Conservation (phyloP, 2,329 filamentous ascomycete genomes). For the Venturia asperata region DNA sequence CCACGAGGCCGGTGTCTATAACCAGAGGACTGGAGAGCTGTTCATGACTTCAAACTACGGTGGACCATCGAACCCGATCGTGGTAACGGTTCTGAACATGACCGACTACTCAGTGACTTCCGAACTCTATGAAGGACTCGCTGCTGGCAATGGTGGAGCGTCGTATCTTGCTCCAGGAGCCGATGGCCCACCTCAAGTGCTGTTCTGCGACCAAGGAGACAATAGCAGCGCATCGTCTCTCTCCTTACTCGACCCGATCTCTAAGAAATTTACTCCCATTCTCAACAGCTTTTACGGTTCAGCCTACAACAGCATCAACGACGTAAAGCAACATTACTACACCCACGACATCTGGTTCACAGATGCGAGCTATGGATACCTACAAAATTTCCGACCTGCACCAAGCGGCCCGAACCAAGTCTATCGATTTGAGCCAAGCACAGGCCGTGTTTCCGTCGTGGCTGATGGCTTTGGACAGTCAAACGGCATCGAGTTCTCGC, state of each 20-base stretch:
- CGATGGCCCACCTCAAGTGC: constrained; percentile 24
- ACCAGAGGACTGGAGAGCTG: constrained; percentile 31
- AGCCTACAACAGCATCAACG: constrained; percentile 55
- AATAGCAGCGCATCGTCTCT: constrained; percentile 24
- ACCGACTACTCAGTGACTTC: constrained; percentile 26
- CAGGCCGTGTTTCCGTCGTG: constrained; percentile 47
- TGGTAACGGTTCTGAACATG: constrained; percentile 24
- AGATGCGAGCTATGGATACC: constrained; percentile 53
- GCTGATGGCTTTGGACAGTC: constrained; percentile 51
- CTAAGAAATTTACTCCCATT: constrained; percentile 30
- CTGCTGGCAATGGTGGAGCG: constrained; percentile 29
- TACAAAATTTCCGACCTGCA: constrained; percentile 50
- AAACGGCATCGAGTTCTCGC: constrained; percentile 53
- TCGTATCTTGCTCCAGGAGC: constrained; percentile 30
- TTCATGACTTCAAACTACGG: constrained; percentile 38
- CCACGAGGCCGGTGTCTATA: constrained; percentile 36
- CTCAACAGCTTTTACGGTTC: constrained; percentile 55
- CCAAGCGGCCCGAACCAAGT: constrained; percentile 52
- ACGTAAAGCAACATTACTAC: constrained; percentile 46
- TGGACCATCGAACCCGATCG: constrained; percentile 24
- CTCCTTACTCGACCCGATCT: constrained; percentile 17
- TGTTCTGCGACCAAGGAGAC: constrained; percentile 33
- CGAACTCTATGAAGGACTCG: constrained; percentile 14
- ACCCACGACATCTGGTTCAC: constrained; percentile 59
- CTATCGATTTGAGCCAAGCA: constrained; percentile 48